These are phyloP conservation scores for Flaveria bidentis DNA, from an alignment of 129 eudicot genomes.

Conservation along the genomic window DNA sequence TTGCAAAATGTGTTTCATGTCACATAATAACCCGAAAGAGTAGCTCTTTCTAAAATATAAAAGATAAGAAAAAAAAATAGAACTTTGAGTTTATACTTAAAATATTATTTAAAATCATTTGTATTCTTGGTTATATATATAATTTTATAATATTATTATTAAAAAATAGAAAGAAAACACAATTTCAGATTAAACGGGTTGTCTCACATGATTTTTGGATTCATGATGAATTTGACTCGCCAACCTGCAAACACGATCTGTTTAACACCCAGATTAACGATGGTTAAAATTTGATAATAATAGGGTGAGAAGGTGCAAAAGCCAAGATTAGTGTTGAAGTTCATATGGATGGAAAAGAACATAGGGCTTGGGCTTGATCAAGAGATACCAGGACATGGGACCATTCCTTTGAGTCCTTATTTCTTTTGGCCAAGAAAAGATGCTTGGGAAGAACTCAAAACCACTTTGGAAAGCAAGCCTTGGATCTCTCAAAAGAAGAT, in stretches of 20 bases:
- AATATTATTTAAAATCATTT: too few species aligned
- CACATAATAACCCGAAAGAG: too few species aligned
- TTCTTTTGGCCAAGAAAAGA: slow-evolving; percentile 99
- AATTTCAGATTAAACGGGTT: too few species aligned
- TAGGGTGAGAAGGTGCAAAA: slow-evolving; percentile 44
- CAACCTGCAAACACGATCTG: background rate
- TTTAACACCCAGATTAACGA: background rate
- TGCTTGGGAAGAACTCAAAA: slow-evolving; percentile 99
- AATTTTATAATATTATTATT: too few species aligned
- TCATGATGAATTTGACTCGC: too few species aligned
- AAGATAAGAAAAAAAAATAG: too few species aligned
- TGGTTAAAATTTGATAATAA: background rate
- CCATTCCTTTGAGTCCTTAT: slow-evolving; percentile 89
- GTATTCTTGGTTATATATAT: too few species aligned
- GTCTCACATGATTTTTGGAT: too few species aligned
- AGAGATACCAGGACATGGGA: slow-evolving; percentile 80
- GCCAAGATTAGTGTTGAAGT: slow-evolving; percentile 86
- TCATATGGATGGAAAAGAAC: slow-evolving; percentile 99
- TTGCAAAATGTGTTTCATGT: too few species aligned
- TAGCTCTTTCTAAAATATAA: too few species aligned
- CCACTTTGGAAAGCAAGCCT: slow-evolving; percentile 88
- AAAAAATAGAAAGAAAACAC: too few species aligned
- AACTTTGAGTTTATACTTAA: too few species aligned
- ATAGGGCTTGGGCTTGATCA: slow-evolving; percentile 91
- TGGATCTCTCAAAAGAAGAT: slow-evolving; percentile 96